Evolutionary conservation across 169 alveolate genomes (phyloP).

Genomic region (Plasmodium sp.): DNA sequence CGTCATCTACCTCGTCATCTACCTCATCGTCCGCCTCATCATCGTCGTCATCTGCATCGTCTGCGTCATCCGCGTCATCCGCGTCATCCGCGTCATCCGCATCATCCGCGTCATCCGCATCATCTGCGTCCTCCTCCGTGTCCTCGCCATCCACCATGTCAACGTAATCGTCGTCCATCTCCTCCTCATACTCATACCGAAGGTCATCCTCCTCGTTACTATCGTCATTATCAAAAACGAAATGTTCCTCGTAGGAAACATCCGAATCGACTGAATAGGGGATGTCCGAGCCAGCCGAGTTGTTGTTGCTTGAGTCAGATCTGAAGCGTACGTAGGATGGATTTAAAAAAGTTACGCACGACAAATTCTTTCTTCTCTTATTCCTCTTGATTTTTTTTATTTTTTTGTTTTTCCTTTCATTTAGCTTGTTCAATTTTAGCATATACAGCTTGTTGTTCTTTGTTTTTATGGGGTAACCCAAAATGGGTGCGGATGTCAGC

Average conservation of each 20-base stretch:
- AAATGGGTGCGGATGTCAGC: conserved; percentile 72
- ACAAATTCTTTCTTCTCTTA: conserved; percentile 48
- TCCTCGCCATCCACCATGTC: conserved; percentile 33
- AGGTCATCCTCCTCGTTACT: conserved; percentile 56
- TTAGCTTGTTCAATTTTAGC: conserved; percentile 54
- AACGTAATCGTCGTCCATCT: conserved; percentile 69
- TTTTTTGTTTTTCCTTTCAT: conserved; percentile 50
- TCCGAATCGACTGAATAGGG: conserved; percentile 53
- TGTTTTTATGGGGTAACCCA: conserved; percentile 72
- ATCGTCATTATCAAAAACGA: conserved; percentile 45
- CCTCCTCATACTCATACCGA: conserved; percentile 66
- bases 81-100: not conserved
- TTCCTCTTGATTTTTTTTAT: conserved; percentile 58
- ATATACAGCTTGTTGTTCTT: conserved; percentile 48
- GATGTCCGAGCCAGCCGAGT: conserved; percentile 36
- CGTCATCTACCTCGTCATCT: not conserved
- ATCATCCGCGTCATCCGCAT: conserved; percentile 25
- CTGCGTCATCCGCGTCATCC: not conserved
- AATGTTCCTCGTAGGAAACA: conserved; percentile 53
- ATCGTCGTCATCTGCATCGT: not conserved
- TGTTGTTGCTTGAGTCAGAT: conserved; percentile 68
- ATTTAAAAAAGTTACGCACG: conserved; percentile 41
- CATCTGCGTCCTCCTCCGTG: conserved; percentile 3
- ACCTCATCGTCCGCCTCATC: not conserved
- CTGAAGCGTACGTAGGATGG: conserved; percentile 74